phyloP scores from a whole-genome alignment of 2,329 filamentous ascomycete genomes.

The Fusarium praegraminearum region DNA sequence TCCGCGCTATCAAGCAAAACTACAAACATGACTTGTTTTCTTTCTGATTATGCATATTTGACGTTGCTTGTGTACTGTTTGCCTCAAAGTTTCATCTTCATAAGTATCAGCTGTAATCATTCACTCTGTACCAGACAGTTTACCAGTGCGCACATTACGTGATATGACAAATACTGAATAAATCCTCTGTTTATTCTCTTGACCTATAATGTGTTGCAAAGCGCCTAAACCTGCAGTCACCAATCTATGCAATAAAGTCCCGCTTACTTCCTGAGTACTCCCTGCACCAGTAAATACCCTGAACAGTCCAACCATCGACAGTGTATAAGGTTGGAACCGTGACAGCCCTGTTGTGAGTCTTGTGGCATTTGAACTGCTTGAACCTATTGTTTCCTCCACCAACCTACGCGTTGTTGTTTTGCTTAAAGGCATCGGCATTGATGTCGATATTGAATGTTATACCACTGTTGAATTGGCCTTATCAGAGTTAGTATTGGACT shows the following conservation, averaged over 20 bases:
- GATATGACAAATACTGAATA: too few species aligned
- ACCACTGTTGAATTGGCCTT: neutral
- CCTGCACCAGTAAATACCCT: neutral
- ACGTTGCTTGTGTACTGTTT: too few species aligned
- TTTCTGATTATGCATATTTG: fast-evolving
- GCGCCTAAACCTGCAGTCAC: fast-evolving
- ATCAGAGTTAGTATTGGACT: fast-evolving
- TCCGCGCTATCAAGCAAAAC: too few species aligned
- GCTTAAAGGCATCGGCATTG: neutral
- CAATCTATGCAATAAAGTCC: neutral
- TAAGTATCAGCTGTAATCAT: fast-evolving
- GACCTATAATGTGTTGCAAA: too few species aligned
- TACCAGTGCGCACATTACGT: fast-evolving
- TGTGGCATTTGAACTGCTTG: neutral
- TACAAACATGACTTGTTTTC: too few species aligned
- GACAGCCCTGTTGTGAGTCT: neutral
- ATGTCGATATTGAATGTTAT: neutral
- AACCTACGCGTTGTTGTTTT: neutral
- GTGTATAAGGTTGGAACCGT: neutral
- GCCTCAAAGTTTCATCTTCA: fast-evolving
- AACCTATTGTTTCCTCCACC: neutral
- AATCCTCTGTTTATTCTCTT: too few species aligned
- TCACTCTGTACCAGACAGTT: too few species aligned
- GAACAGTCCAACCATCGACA: neutral
- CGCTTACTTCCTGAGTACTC: neutral